Evolutionary conservation across 2,329 filamentous ascomycete genomes (phyloP).

Genomic region (Monilinia vaccinii-corymbosi): DNA sequence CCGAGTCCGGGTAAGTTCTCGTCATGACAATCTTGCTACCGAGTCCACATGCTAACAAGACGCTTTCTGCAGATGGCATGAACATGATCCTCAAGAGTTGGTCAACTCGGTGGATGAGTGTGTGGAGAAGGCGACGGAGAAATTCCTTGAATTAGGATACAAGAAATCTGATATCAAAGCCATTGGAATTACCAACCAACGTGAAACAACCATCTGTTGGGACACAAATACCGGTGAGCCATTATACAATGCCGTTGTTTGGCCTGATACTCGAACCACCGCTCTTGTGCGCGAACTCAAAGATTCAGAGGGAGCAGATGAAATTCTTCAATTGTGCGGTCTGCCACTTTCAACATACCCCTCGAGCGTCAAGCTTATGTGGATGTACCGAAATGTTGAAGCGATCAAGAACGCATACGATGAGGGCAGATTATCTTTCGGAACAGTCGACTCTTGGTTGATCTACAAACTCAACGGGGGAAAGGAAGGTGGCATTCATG

Average conservation of each 20-base stretch:
- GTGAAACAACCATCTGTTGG: conserved; percentile 76
- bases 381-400: conserved; percentile 62
- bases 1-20: conserved; percentile 65
- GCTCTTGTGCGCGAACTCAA: conserved; percentile 66
- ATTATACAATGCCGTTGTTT: conserved; percentile 73
- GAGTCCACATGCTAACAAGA: conserved; percentile 10
- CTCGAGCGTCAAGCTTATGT: conserved; percentile 68
- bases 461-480: conserved; percentile 72
- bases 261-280: conserved; percentile 73
- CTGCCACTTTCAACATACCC: conserved; percentile 77
- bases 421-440: conserved; percentile 62
- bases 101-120: conserved; percentile 63
- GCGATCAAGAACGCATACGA: conserved; percentile 64
- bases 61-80: conserved; percentile 58
- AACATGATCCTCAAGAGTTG: conserved; percentile 72
- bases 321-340: conserved; percentile 60
- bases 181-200: conserved; percentile 54
- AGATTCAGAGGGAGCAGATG: conserved; percentile 53
- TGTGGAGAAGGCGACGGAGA: conserved; percentile 62
- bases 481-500: conserved; percentile 52
- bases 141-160: conserved; percentile 61
- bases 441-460: conserved; percentile 75
- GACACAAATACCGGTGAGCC: conserved; percentile 68
- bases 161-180: conserved; percentile 59
- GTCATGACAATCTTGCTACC: background rate